Percentiles rank a stretch among this genome's conserved stretches.
Evolutionary conservation across 768 basidiomycete species (phyloP).

Genomic region (Calocybe indica): DNA sequence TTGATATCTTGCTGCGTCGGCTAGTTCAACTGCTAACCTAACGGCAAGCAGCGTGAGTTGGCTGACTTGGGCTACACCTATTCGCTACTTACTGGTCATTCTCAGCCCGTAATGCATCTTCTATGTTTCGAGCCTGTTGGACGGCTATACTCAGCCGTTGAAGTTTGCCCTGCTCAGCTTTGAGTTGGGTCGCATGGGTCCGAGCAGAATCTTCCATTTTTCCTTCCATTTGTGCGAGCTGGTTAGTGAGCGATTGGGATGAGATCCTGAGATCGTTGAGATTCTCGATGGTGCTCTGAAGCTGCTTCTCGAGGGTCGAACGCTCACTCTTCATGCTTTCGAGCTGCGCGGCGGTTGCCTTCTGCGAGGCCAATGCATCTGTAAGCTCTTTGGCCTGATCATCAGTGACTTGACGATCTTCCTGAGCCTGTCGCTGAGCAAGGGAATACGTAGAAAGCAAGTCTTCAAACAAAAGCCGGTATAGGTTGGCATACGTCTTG

Average conservation of each 20-base stretch:
- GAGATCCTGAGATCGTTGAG: conserved; percentile 14
- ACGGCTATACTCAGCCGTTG: conserved; percentile 45
- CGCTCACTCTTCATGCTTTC: conserved; percentile 34
- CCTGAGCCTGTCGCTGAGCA: conserved; percentile 21
- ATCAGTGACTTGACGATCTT: conserved; percentile 20
- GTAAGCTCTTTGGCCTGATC: conserved; percentile 32
- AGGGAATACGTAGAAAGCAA: conserved; percentile 24
- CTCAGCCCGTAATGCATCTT: conserved; percentile 64
- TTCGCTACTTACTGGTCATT: conserved; percentile 51
- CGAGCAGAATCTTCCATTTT: conserved; percentile 14
- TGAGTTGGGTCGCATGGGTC: no score
- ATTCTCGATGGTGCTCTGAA: conserved; percentile 15
- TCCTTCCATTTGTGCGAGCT: conserved; percentile 18
- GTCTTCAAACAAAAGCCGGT: conserved; percentile 28
- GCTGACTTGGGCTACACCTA: not conserved
- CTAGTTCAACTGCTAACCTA: conserved; percentile 44
- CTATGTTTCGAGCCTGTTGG: conserved; percentile 54
- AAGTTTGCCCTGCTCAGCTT: conserved; percentile 24
- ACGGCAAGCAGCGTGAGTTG: not conserved
- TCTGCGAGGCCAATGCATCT: conserved; percentile 31
- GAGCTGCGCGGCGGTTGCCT: conserved; percentile 36
- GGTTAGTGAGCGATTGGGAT: conserved; percentile 13
- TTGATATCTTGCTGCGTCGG: conserved; percentile 58
- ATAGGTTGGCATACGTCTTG: conserved; percentile 21
- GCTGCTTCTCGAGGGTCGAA: conserved; percentile 8